Evolutionary conservation across 164 flowering plant genomes (phyloP), one percentile per base, ranked within the genome.

Genomic region (Magnolia kwangsiensis): DNA sequence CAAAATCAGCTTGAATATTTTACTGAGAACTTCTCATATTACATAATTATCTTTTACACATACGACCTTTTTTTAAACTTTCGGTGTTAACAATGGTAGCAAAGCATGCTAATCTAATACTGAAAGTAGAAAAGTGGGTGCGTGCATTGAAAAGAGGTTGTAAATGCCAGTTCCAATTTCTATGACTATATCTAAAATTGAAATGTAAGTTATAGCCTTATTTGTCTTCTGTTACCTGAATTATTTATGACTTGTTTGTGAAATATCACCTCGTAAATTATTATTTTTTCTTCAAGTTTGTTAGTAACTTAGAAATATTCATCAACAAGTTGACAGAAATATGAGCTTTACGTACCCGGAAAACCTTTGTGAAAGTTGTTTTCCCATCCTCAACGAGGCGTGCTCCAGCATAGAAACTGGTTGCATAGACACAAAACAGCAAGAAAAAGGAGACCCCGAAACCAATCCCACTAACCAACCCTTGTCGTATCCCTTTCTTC

Each of bases 391-490:
- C 72, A 59, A 83, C 80, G 16, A 85, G 81, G 49, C 24, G 74
- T 9, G 84, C 85, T 51, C 89, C 87, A 1, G 80, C 83, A 67
- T 83, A 86, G 61, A 85, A 87, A 74, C 81, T 78, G 29, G 74
- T 67, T 13, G 85, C 86, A 49, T 83, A 85, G 2, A 79, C 81
- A 75, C 27, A 59, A 63, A 67, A 87, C 31, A 85, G 31, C 23
- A 82, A 73, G 73, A 85, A 82, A 51, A 74, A 76, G 31, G 90
- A 84, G n/a, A 83, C 45, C 20, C 90, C 90, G 65, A 81, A 83
- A 14, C 88, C 84, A 6, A 77, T 20, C 14, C 88, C 90, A 63
- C 87, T 83, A 20, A 87, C n/a, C 45, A 87, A 8, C 19, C 88
- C 87, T 7, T 73, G 82, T 75, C 79, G 78, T 13, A 80, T 82